These are phyloP conservation scores for Monosporozyma yasuniensis DNA, from an alignment of 805 yeast genomes.

Conservation along the genomic window DNA sequence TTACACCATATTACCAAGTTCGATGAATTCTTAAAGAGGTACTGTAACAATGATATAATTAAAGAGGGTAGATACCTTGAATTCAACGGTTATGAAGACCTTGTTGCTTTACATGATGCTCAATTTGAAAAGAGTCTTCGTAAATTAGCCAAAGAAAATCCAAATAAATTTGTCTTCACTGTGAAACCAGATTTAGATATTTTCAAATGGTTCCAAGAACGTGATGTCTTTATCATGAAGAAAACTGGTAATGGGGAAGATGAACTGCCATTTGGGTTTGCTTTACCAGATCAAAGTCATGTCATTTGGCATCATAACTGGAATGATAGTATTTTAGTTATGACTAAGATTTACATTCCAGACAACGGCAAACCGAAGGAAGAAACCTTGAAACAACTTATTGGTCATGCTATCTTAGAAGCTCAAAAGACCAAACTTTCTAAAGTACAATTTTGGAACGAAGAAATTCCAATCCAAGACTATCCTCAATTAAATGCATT, in stretches of 20 bases:
- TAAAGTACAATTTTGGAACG: conserved; percentile 35
- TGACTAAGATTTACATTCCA: conserved; percentile 23
- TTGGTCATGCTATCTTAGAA: conserved; percentile 31
- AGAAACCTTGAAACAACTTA: conserved; percentile 20
- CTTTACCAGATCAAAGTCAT: conserved; percentile 24
- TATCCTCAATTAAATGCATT: conserved; percentile 16
- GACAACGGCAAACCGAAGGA: conserved; percentile 9
- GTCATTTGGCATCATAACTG: conserved; percentile 40
- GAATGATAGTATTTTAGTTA: conserved; percentile 25
- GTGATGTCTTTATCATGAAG: conserved; percentile 31
- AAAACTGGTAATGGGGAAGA: conserved; percentile 10
- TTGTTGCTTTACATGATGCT: conserved; percentile 24
- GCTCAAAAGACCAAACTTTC: conserved; percentile 22
- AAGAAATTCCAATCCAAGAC: conserved; percentile 25
- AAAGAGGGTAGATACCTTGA: conserved; percentile 19
- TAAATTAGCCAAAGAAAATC: conserved; percentile 15
- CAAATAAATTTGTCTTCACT: conserved; percentile 22
- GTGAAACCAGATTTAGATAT: conserved; percentile 32
- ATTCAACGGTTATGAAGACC: conserved; percentile 27
- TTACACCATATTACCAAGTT: conserved; percentile 25
- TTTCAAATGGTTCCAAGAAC: conserved; percentile 37
- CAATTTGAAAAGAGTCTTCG: conserved; percentile 15
- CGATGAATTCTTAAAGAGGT: conserved; percentile 13
- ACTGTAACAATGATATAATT: conserved; percentile 9
- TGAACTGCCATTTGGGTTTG: conserved; percentile 26